Evolutionary conservation across 2,329 filamentous ascomycete genomes (phyloP).

Genomic region (Colletotrichum sp.): DNA sequence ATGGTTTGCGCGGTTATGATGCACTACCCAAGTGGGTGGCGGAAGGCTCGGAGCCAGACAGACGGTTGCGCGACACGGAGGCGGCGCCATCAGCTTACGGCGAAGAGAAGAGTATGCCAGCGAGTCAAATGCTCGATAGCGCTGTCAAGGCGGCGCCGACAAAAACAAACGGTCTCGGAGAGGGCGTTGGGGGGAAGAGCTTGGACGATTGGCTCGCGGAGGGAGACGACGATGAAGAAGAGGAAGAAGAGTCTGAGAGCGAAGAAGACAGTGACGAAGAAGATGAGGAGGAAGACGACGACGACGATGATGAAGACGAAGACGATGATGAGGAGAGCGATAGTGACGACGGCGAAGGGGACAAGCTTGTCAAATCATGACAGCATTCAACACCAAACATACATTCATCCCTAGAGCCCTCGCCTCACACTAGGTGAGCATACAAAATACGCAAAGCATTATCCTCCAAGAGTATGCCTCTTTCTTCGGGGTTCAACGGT

Average conservation of each 20-base stretch:
- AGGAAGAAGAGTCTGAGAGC: conserved; percentile 51
- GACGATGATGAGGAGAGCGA: conserved; percentile 50
- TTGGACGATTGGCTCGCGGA: conserved; percentile 93
- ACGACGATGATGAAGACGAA: conserved; percentile 47
- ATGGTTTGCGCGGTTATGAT: conserved; percentile 80
- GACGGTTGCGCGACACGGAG: conserved; percentile 70
- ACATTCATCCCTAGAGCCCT: not conserved
- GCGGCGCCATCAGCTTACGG: conserved; percentile 39
- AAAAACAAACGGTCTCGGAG: conserved; percentile 52
- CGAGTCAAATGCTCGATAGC: conserved; percentile 68
- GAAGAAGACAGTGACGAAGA: conserved; percentile 59
- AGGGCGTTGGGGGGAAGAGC: conserved; percentile 71
- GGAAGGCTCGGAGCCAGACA: conserved; percentile 79
- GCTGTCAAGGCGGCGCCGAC: conserved; percentile 44
- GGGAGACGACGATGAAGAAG: conserved; percentile 59
- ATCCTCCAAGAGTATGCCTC: not conserved
- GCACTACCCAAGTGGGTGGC: conserved; percentile 84
- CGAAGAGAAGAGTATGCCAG: conserved; percentile 54
- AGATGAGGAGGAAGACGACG: conserved; percentile 50
- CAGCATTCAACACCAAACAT: not conserved
- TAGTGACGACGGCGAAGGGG: conserved; percentile 23
- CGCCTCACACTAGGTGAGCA: not conserved
- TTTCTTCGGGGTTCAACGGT: too few species aligned
- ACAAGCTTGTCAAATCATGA: conserved; percentile 46
- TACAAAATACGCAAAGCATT: not conserved